Conservation (phyloP, 257 asterid genomes). For the Ligustrum vulgare region DNA sequence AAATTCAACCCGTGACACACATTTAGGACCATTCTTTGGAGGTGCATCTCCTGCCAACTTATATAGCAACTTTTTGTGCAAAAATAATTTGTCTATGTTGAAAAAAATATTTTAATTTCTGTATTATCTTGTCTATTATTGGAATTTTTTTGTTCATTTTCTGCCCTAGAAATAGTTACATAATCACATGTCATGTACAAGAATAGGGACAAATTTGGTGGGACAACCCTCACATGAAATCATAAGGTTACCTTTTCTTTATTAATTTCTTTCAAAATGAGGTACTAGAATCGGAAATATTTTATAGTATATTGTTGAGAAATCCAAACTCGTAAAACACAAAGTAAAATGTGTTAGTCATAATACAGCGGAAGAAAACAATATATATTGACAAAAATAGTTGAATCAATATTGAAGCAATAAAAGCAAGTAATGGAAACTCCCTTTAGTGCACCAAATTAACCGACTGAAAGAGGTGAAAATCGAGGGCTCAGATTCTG, state of each 20-base stretch:
- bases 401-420: no score
- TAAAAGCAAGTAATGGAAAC: no score
- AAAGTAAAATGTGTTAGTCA: no score
- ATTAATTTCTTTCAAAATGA: neutral
- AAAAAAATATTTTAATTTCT: neutral
- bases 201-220: conserved; percentile 33
- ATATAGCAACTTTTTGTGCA: neutral
- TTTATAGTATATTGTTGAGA: no score
- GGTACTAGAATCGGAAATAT: neutral
- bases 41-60: neutral
- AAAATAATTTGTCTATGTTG: neutral
- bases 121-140: conserved; percentile 5
- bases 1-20: neutral
- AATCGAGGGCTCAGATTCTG: no score
- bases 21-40: neutral
- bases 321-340: no score
- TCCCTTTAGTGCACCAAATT: no score
- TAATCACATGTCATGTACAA: conserved; percentile 44
- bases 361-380: no score
- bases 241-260: conserved; percentile 15
- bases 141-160: conserved; percentile 17
- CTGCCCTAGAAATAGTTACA: conserved; percentile 15
- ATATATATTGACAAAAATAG: no score
- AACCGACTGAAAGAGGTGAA: no score
- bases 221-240: conserved; percentile 37